Conservation (phyloP, 2,329 filamentous ascomycete species). For the Clonostachys sp. region DNA sequence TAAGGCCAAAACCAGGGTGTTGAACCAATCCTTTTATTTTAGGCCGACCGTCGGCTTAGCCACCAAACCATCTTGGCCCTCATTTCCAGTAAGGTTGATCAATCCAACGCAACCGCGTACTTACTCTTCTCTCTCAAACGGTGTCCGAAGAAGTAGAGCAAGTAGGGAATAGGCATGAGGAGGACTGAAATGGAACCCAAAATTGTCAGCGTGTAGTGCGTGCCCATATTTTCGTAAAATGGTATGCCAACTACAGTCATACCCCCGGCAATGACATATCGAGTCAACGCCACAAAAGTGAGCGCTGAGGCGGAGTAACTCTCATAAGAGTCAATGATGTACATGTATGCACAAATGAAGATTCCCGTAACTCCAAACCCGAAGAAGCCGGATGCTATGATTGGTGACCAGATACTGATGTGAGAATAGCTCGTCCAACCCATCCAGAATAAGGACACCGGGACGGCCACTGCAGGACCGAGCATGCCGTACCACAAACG, state of each 20-base stretch:
- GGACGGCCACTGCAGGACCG: slow-evolving; percentile 31
- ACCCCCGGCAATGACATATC: slow-evolving; percentile 22
- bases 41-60: too few species aligned
- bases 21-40: too few species aligned
- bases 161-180: slow-evolving; percentile 20
- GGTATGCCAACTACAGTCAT: slow-evolving; percentile 26
- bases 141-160: slow-evolving; percentile 15
- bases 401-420: slow-evolving; percentile 38
- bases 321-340: slow-evolving; percentile 27
- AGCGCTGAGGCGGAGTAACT: slow-evolving; percentile 23
- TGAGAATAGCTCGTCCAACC: slow-evolving; percentile 37
- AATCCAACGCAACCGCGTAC: background rate
- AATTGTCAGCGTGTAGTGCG: slow-evolving; percentile 23
- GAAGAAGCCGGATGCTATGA: slow-evolving; percentile 34
- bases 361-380: slow-evolving; percentile 40
- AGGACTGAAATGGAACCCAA: slow-evolving; percentile 18
- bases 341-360: slow-evolving; percentile 25
- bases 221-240: slow-evolving; percentile 23
- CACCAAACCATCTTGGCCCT: too few species aligned
- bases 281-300: slow-evolving; percentile 18
- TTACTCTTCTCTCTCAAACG: background rate
- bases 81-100: too few species aligned
- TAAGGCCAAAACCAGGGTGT: too few species aligned
- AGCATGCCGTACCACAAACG: slow-evolving; percentile 36
- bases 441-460: slow-evolving; percentile 44